Percentiles rank a stretch among this genome's conserved stretches.
These are phyloP conservation scores for Chlorophyllum brunneum DNA, from an alignment of 768 basidiomycete species.

Conservation along the genomic window DNA sequence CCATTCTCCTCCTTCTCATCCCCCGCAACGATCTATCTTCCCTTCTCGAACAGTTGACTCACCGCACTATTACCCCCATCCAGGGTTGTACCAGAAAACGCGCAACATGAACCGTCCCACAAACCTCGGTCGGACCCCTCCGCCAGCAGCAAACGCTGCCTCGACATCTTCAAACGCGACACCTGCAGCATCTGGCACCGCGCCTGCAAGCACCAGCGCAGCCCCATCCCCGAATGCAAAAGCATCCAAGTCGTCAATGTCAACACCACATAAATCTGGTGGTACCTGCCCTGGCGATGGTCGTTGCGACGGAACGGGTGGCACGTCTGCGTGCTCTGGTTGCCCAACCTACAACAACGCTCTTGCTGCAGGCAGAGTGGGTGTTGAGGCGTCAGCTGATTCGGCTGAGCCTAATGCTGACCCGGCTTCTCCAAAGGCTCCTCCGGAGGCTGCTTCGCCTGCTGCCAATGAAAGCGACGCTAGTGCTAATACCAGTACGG, in stretches of 20 bases:
- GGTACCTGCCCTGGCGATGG: constrained; percentile 99
- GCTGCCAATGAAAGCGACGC: constrained; percentile 32
- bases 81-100: constrained; percentile 86
- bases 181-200: constrained; percentile 8
- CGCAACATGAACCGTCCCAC: constrained; percentile 72
- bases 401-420: constrained; percentile 15
- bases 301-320: constrained; percentile 95
- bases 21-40: constrained; percentile 16
- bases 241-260: constrained; percentile 16
- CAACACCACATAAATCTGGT: constrained; percentile 21
- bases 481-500: constrained; percentile 23
- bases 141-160: constrained; percentile 15
- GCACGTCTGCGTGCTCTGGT: constrained; percentile 87
- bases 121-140: constrained; percentile 44
- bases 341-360: constrained; percentile 97
- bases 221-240: constrained; percentile 13
- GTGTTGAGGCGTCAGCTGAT: constrained; percentile 16
- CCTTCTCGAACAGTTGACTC: constrained; percentile 25
- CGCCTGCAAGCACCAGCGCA: background rate
- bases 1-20: constrained; percentile 14
- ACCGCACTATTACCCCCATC: constrained; percentile 19
- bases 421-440: constrained; percentile 12
- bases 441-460: constrained; percentile 15
- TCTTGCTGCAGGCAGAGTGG: constrained; percentile 42
- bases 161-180: constrained; percentile 5